Evolutionary conservation across 495 filamentous ascomycete genomes (phyloP).

Genomic region (Oidiodendron maius): DNA sequence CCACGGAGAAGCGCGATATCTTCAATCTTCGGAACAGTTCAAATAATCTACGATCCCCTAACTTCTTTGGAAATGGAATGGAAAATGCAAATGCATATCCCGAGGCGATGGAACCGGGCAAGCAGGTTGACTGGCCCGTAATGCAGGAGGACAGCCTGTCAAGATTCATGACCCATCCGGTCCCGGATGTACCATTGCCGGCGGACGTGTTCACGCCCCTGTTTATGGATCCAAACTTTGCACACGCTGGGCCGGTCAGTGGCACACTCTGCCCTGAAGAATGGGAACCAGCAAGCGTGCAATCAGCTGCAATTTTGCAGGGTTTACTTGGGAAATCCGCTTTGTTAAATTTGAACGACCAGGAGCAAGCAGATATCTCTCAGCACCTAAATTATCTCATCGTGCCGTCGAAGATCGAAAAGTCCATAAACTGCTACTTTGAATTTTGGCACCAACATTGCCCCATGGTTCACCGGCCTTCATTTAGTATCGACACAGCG

Average conservation of each 20-base stretch:
- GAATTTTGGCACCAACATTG: constrained; percentile 43
- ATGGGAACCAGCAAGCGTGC: constrained; percentile 19
- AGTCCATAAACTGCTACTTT: constrained; percentile 36
- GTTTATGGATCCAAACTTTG: constrained; percentile 4
- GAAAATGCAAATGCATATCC: constrained; percentile 14
- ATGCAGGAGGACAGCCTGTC: constrained; percentile 14
- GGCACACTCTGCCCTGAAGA: constrained; percentile 1
- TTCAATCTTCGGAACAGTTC: constrained; percentile 13
- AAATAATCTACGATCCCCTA: neutral
- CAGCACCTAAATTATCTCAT: constrained; percentile 33
- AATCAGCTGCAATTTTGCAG: constrained; percentile 17
- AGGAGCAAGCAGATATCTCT: constrained; percentile 36
- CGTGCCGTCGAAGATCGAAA: constrained; percentile 36
- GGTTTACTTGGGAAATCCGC: constrained; percentile 24
- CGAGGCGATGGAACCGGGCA: constrained; percentile 9
- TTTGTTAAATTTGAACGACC: constrained; percentile 31
- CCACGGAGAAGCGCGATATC: constrained; percentile 8
- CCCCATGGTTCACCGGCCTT: constrained; percentile 33
- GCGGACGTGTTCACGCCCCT: constrained; percentile 4
- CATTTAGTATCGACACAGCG: constrained; percentile 33
- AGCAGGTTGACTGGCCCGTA: constrained; percentile 12
- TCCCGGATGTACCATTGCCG: constrained; percentile 5
- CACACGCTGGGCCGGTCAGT: neutral
- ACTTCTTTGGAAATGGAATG: constrained; percentile 7
- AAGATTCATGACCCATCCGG: constrained; percentile 9